These are phyloP conservation scores for Yamadazyma nakazawae DNA, from an alignment of 805 yeast genomes.

Conservation along the genomic window DNA sequence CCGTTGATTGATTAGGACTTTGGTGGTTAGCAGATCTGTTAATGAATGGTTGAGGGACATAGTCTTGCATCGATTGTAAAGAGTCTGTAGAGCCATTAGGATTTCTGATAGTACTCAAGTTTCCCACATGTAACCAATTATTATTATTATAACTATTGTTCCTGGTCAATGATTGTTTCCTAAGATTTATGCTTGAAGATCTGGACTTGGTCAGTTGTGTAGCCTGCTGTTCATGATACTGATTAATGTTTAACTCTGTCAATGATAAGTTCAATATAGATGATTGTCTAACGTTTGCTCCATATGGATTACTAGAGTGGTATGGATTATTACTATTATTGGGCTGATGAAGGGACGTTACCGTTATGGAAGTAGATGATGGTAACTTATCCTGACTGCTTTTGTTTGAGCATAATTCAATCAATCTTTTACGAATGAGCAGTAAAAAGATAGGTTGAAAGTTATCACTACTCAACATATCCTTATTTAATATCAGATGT, in stretches of 20 bases:
- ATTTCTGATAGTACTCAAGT: slow-evolving; percentile 30
- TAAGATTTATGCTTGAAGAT: slow-evolving; percentile 33
- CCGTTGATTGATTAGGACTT: not conserved
- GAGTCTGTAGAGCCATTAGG: slow-evolving; percentile 33
- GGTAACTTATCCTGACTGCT: slow-evolving; percentile 19
- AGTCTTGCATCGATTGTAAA: slow-evolving; percentile 43
- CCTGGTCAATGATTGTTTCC: slow-evolving; percentile 43
- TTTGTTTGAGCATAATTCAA: slow-evolving; percentile 36
- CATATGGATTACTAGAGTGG: slow-evolving; percentile 11
- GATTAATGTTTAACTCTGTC: slow-evolving; percentile 36
- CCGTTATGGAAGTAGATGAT: slow-evolving; percentile 22
- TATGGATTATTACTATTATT: slow-evolving; percentile 4
- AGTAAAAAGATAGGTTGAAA: slow-evolving; percentile 40
- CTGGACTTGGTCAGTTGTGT: slow-evolving; percentile 24
- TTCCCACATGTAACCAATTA: slow-evolving; percentile 45
- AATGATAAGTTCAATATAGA: slow-evolving; percentile 40
- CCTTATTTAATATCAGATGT: slow-evolving; percentile 30
- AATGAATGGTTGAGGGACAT: slow-evolving; percentile 39
- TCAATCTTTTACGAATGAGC: slow-evolving; percentile 38
- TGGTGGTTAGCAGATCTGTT: slow-evolving; percentile 25
- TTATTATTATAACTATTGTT: slow-evolving; percentile 33
- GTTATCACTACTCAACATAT: slow-evolving; percentile 27
- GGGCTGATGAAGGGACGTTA: slow-evolving; percentile 13
- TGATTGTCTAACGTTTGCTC: slow-evolving; percentile 27
- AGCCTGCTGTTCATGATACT: slow-evolving; percentile 20